Base-by-base conservation (phyloP, 352 stramenopile genomes). In the Globisporangium parvum region DNA sequence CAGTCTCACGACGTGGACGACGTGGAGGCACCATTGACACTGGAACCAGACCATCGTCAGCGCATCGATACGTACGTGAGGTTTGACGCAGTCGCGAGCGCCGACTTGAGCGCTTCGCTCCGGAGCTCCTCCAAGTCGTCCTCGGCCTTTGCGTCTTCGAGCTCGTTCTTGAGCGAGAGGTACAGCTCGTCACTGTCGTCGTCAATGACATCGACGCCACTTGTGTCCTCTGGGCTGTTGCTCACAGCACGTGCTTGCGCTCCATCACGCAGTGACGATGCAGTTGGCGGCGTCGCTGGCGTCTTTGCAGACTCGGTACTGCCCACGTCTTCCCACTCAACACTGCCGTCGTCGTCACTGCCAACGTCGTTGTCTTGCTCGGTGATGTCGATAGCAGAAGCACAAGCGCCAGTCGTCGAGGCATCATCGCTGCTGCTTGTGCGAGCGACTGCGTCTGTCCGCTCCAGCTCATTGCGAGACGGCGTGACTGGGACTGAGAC, bases 11-110 rank as follows among this genome's bases (percentile, higher is more conserved):
- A 18, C n/a, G n/a, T n/a, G n/a, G n/a, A n/a, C n/a, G n/a, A n/a
- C n/a, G n/a, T n/a, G n/a, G n/a, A n/a, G n/a, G n/a, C n/a, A n/a
- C 37, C 37, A 17, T 41, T 41, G 11, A n/a, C 20, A 47, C 47
- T 9, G 55, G n/a, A 37, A 37, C 5, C 35, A 28, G 24, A 55
- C n/a, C 20, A 58, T 1, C 1, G 10, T 10, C 17, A 12, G 6
- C n/a, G 18, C 5, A 26, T 15, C 3, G 24, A 51, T 5, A 68
- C 70, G 47, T 68, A 85, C 70, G 84, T 94, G 17, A 94, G 69
- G 52, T 94, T 94, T 0, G 84, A 90, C n/a, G 84, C 84, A 14
- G 84, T 94, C 4, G 60, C 66, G 54, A 94, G 85, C 2, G 80
- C 84, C 56, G 84, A 91, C 21, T 88, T 70, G 26, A 94, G 55